phyloP scores from a whole-genome alignment of 2,329 filamentous ascomycete species.

The Xylariaceae sp. region DNA sequence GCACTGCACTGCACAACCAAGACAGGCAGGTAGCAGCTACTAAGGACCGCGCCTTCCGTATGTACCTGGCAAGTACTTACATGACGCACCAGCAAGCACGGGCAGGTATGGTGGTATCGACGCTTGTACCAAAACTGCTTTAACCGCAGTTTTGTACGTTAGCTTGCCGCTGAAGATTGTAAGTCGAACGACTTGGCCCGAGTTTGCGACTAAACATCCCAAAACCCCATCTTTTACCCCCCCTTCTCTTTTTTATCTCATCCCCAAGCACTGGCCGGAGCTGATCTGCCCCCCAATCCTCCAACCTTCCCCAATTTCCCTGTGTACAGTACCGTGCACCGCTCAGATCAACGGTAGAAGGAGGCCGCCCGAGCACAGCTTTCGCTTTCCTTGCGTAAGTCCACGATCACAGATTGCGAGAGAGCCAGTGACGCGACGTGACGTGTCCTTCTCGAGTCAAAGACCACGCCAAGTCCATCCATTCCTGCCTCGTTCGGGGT shows the following conservation, averaged over 20 bases:
- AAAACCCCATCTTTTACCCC: not conserved
- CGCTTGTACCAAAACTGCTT: not conserved
- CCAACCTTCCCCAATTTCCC: not conserved
- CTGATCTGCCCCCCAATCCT: not conserved
- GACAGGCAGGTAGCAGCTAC: no score
- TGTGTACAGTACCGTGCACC: not conserved
- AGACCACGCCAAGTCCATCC: not conserved
- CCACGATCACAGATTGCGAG: not conserved
- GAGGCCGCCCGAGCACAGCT: not conserved
- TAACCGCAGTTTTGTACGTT: not conserved
- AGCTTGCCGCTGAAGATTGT: not conserved
- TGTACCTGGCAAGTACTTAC: not conserved
- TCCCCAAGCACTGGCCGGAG: not conserved
- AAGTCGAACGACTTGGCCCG: not conserved
- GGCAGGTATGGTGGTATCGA: not conserved
- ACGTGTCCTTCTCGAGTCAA: slow-evolving; percentile 6
- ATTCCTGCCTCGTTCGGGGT: slow-evolving; percentile 3
- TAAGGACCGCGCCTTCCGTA: no score
- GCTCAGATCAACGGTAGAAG: not conserved
- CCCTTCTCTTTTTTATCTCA: not conserved
- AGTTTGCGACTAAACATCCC: not conserved
- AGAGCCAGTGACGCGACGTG: slow-evolving; percentile 9
- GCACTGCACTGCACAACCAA: no score
- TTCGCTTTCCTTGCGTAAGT: not conserved
- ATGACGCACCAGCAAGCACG: not conserved